phyloP scores from a whole-genome alignment of 768 basidiomycete genomes.

The Mycena vulgaris region DNA sequence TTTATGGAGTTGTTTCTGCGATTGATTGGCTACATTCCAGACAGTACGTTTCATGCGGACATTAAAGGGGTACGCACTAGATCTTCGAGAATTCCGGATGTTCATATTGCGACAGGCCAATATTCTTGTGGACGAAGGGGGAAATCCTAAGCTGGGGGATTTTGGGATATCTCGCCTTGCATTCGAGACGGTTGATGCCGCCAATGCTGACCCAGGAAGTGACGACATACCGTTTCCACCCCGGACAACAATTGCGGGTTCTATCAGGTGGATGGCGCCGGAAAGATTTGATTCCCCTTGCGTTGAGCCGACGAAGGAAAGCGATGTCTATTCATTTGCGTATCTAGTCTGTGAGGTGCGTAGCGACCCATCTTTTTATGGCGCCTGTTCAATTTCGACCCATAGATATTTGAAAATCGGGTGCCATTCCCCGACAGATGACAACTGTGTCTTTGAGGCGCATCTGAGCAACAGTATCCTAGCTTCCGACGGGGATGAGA shows the following conservation, averaged over 20 bases:
- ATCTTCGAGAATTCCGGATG: neutral
- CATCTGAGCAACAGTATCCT: neutral
- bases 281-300: neutral
- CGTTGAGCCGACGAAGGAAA: constrained; percentile 6
- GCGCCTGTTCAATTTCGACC: neutral
- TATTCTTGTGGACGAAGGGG: neutral
- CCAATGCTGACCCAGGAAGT: neutral
- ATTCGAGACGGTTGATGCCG: neutral
- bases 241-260: neutral
- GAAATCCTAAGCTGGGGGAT: constrained; percentile 5
- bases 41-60: constrained; percentile 5
- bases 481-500: neutral
- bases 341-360: constrained; percentile 5
- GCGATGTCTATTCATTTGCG: constrained; percentile 18
- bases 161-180: constrained; percentile 15
- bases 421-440: neutral
- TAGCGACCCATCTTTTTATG: neutral
- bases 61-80: constrained; percentile 10
- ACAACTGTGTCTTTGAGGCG: neutral
- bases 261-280: constrained; percentile 16
- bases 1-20: neutral
- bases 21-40: constrained; percentile 2
- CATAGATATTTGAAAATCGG: neutral
- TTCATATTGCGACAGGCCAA: constrained; percentile 1
- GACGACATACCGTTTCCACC: neutral